phyloP scores from a whole-genome alignment of 2,329 filamentous ascomycete species.

The Magnaporthiopsis rhizophila region DNA sequence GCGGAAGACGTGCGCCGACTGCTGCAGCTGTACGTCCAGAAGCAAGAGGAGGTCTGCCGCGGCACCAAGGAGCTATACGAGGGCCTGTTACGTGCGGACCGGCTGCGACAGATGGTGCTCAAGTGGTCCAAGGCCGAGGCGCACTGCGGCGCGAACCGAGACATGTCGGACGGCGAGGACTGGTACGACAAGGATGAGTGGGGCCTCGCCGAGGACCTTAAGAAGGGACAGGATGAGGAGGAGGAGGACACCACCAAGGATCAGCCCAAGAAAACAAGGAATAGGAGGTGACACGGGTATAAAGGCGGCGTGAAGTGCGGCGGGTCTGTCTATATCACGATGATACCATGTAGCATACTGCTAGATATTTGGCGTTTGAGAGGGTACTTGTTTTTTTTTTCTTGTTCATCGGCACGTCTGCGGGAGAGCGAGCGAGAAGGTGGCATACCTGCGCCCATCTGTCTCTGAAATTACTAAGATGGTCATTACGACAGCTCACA shows the following conservation, averaged over 20 bases:
- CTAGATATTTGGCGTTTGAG: conserved; percentile 1
- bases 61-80: conserved; percentile 60
- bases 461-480: too few species aligned
- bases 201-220: conserved; percentile 63
- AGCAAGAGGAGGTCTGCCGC: conserved; percentile 76
- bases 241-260: conserved; percentile 57
- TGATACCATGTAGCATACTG: conserved; percentile 8
- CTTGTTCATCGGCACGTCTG: not conserved
- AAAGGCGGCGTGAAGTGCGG: not conserved
- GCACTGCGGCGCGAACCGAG: conserved; percentile 55
- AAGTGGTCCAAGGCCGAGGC: conserved; percentile 73
- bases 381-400: not conserved
- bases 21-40: conserved; percentile 71
- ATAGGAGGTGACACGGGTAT: conserved; percentile 32
- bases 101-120: conserved; percentile 62
- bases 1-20: conserved; percentile 71
- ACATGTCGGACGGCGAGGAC: conserved; percentile 83
- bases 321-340: conserved; percentile 1
- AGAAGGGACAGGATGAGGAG: conserved; percentile 76
- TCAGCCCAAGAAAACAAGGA: conserved; percentile 53
- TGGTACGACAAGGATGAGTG: conserved; percentile 83
- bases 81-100: conserved; percentile 64
- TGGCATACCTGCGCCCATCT: too few species aligned
- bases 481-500: too few species aligned
- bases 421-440: too few species aligned